Evolutionary conservation across 495 filamentous ascomycete species (phyloP).

Genomic region (Hyphodiscus hymeniophilus): DNA sequence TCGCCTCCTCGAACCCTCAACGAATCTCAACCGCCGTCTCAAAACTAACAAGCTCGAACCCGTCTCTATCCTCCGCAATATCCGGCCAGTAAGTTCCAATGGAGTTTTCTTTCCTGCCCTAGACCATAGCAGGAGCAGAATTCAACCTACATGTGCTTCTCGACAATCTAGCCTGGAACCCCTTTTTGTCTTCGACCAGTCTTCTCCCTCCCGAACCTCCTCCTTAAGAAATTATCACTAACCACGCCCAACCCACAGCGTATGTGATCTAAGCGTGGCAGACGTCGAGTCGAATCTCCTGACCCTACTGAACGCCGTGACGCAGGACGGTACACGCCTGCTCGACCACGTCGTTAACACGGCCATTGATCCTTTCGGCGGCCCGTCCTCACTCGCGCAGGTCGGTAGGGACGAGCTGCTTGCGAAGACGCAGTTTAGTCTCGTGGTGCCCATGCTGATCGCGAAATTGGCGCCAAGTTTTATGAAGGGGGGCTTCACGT

Average conservation of each 20-base stretch:
- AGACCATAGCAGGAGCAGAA: too few relatives aligned
- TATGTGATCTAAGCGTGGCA: constrained; percentile 40
- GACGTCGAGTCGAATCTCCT: constrained; percentile 37
- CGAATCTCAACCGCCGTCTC: constrained; percentile 32
- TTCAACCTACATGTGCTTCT: too few relatives aligned
- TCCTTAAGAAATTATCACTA: constrained; percentile 10
- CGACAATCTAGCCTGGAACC: too few relatives aligned
- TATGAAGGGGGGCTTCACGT: constrained; percentile 27
- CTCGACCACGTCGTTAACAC: constrained; percentile 57
- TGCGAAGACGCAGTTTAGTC: constrained; percentile 45
- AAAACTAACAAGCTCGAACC: constrained; percentile 28
- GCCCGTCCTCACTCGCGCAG: too few relatives aligned
- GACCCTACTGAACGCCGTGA: constrained; percentile 34
- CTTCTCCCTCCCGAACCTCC: too few relatives aligned
- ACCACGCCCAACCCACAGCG: constrained; percentile 26
- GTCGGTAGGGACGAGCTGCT: too few relatives aligned
- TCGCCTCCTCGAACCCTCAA: constrained; percentile 40
- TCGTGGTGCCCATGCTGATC: constrained; percentile 41
- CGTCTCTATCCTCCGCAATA: too few relatives aligned
- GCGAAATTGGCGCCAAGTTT: constrained; percentile 39
- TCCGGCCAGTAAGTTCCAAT: too few relatives aligned
- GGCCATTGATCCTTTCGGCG: too few relatives aligned
- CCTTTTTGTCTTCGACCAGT: too few relatives aligned
- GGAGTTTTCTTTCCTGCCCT: too few relatives aligned
- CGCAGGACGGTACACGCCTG: constrained; percentile 7